These are phyloP conservation scores for Pleurotus sapidus DNA, from an alignment of 768 basidiomycete species.

Conservation along the genomic window DNA sequence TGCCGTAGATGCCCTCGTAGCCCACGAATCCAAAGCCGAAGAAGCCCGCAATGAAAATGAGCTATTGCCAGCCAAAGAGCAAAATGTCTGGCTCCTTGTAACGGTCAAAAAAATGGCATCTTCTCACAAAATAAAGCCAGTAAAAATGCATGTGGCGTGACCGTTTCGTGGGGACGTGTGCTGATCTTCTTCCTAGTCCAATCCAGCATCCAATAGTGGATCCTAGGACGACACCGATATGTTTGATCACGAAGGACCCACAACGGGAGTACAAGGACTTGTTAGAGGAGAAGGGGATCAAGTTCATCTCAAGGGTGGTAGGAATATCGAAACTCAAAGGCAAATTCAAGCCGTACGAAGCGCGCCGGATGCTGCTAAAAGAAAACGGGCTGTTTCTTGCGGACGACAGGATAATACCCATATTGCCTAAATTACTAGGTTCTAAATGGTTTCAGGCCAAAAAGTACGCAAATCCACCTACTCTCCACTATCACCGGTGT, in stretches of 20 bases:
- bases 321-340: conserved; percentile 91
- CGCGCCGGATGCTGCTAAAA: conserved; percentile 76
- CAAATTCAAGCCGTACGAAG: conserved; percentile 85
- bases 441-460: conserved; percentile 92
- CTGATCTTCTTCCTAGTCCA: conserved; percentile 39
- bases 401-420: conserved; percentile 86
- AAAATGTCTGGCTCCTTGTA: conserved; percentile 86
- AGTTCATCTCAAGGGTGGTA: conserved; percentile 89
- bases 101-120: conserved; percentile 81
- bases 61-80: conserved; percentile 75
- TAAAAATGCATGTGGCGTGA: conserved; percentile 65
- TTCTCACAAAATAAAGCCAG: conserved; percentile 74
- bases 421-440: conserved; percentile 85
- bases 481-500: conserved; percentile 8
- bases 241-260: conserved; percentile 93
- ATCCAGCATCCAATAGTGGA: conserved; percentile 81
- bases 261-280: conserved; percentile 97
- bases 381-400: conserved; percentile 93
- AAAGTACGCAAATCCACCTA: conserved; percentile 57
- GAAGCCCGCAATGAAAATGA: conserved; percentile 69
- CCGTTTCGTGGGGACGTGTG: neutral
- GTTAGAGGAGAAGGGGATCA: conserved; percentile 71
- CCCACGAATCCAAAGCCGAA: conserved; percentile 64
- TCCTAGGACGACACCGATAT: conserved; percentile 77
- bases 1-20: conserved; percentile 77